phyloP scores from a whole-genome alignment of 768 basidiomycete genomes.

The Kwoniella sp. region DNA sequence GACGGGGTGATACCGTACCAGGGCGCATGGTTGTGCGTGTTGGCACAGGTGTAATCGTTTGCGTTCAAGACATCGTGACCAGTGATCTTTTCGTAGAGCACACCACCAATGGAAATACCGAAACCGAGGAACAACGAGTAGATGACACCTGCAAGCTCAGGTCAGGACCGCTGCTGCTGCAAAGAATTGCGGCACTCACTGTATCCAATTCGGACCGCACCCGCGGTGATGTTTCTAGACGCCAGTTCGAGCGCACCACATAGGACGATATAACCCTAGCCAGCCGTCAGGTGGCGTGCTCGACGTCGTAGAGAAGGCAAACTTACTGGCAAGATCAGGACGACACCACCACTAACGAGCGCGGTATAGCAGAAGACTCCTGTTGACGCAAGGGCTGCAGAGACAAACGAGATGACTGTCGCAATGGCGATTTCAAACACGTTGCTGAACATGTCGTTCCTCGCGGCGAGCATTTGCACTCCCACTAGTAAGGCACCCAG shows the following conservation, averaged over 20 bases:
- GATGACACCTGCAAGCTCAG: conserved; percentile 50
- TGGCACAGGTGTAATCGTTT: conserved; percentile 60
- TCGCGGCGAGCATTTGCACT: conserved; percentile 66
- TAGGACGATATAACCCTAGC: conserved; percentile 49
- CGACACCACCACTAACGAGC: conserved; percentile 68
- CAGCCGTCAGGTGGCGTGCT: not conserved
- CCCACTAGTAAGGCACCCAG: conserved; percentile 69
- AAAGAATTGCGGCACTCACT: conserved; percentile 43
- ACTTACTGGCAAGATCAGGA: conserved; percentile 72
- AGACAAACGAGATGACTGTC: conserved; percentile 70
- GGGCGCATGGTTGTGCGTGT: conserved; percentile 59
- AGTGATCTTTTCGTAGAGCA: conserved; percentile 62
- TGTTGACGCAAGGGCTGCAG: conserved; percentile 68
- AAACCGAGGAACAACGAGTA: conserved; percentile 62
- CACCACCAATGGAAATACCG: conserved; percentile 73
- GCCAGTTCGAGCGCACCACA: conserved; percentile 71
- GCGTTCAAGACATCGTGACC: conserved; percentile 52
- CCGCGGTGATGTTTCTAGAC: conserved; percentile 73
- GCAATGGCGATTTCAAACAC: conserved; percentile 73
- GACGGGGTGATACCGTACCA: conserved; percentile 75
- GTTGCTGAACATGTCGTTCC: conserved; percentile 73
- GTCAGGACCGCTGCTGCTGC: not conserved
- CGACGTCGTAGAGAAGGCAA: conserved; percentile 2
- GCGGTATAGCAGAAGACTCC: conserved; percentile 75
- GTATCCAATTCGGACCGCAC: conserved; percentile 78